Evolutionary conservation across 345 rosid genomes (phyloP).

Genomic region (thale cress (Arabidopsis thaliana)): TAIR10.1 NC_003071.7:19419501-19420000

Average conservation of each 20-base stretch:
- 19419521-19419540: constrained; percentile 48
- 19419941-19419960: neutral
- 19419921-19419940: neutral
- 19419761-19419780: constrained; percentile 13
- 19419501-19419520: constrained; percentile 68
- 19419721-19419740: constrained; percentile 68
- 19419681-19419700: constrained; percentile 56
- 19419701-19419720: constrained; percentile 73
- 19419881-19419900: constrained; percentile 71
- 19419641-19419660: neutral
- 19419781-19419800: constrained; percentile 39
- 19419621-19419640: neutral
- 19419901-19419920: constrained; percentile 38
- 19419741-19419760: constrained; percentile 41
- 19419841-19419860: constrained; percentile 81
- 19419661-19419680: constrained; percentile 72
- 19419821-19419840: constrained; percentile 79
- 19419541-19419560: constrained; percentile 54
- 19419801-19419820: constrained; percentile 27
- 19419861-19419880: constrained; percentile 76
- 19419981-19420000: constrained; percentile 8
- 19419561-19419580: constrained; percentile 67
- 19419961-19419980: constrained; percentile 20
- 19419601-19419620: neutral
- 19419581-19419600: constrained; percentile 54